Evolutionary conservation across 345 rosid genomes (phyloP), one percentile per base, ranked within the genome.

Genomic region (Populus nigra): DNA sequence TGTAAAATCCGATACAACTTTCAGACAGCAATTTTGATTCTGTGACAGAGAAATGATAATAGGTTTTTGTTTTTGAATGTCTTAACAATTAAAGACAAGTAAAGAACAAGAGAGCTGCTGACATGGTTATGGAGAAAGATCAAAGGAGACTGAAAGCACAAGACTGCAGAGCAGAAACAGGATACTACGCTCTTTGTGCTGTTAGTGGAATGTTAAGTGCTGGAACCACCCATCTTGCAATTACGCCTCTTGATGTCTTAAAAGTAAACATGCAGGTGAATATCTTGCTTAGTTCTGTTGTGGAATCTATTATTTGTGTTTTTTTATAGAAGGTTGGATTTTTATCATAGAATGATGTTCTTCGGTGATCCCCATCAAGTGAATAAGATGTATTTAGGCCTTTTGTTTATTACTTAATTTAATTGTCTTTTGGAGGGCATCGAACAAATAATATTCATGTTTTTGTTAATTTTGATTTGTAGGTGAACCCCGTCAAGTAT

Each of bases 211-310:
- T 90, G 88, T 82, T 91, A 72, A 90, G 93, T 80, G 91, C 96
- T 1, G 93, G 91, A 78, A 85, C 90, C 8, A 83, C 91, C 25
- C 93, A 88, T 83, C 82, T 88, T 10, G 91, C 81, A 57, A 73
- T 85, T 4, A 90, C 92, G 25, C 96, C 96, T 83, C 91, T 90
- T 57, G 92, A 90, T 83, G 92, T 91, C 67, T 79, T 91, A 61
- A 88, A 91, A 85, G 93, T 89, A 74, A 88, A 87, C 76, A 89
- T 91, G 93, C 93, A 89, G 95, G 93, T 89, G 15, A 63, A 22
- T 10, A 18, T 35, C 39, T 65, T 25, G 49, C 27, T 74, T 57
- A 66, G 22, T 47, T 47, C 20, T 77, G 75, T 47, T 47, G 17
- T 47, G 53, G 53, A 47, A 47, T 47, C 53, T 47, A 47, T 47